Evolutionary conservation across 2,329 filamentous ascomycete species (phyloP).

Genomic region (Fusarium oxysporum): DNA sequence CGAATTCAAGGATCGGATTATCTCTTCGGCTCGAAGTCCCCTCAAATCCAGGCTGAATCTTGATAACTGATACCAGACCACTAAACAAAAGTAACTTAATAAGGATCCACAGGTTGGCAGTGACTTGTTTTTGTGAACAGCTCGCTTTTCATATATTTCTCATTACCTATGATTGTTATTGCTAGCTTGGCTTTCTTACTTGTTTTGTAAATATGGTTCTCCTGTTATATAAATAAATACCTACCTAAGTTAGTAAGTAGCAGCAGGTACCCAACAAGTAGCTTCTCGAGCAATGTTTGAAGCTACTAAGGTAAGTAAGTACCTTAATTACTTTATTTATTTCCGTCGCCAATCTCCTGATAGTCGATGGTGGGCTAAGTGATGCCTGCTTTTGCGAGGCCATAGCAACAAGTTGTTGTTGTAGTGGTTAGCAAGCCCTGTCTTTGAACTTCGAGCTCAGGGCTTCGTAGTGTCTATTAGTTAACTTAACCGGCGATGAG

Average conservation of each 20-base stretch:
- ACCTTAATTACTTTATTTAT: background rate
- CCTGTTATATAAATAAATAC: background rate
- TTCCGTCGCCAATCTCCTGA: background rate
- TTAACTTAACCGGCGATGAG: background rate
- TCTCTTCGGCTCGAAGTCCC: conserved; percentile 37
- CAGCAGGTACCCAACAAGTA: background rate
- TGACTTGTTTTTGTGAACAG: background rate
- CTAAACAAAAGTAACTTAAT: background rate
- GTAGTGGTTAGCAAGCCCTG: background rate
- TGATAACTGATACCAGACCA: background rate
- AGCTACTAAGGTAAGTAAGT: background rate
- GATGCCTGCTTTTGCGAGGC: background rate
- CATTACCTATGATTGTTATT: background rate
- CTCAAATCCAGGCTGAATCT: background rate
- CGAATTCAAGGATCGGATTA: conserved; percentile 41
- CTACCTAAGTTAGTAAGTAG: background rate
- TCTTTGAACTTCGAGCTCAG: background rate
- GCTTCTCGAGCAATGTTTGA: background rate
- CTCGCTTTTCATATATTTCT: background rate
- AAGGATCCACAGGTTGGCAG: background rate
- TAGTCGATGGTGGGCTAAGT: background rate
- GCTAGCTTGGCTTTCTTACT: background rate
- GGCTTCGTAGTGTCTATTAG: background rate
- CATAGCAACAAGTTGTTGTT: background rate
- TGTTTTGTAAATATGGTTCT: background rate